Evolutionary conservation across 768 basidiomycete genomes (phyloP), one percentile per base, ranked within the genome.

Genomic region (Omphalotus guepiniiformis): DNA sequence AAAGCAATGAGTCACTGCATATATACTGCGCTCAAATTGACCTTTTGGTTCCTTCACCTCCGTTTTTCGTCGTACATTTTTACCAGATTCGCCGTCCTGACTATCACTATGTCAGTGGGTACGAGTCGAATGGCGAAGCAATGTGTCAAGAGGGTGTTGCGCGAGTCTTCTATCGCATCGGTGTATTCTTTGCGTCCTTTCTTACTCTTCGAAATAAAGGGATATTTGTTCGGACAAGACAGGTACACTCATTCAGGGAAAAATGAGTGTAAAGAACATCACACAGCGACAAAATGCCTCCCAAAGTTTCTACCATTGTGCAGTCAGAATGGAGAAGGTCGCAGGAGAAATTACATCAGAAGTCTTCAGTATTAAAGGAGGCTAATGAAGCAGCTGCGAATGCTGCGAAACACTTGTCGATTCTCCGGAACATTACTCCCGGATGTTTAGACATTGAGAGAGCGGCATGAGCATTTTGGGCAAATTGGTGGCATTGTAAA

Each of bases 21-120:
- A 98, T 18, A 92, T 74, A 55, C 88, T 92, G 49, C 94, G 69
- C 57, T 89, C 83, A 53, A 90, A 88, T 53, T 83, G 83, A 37
- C 79, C 84, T 58, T 83, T 85, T 11, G 86, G 88, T 56, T 83
- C 79, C 61, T 87, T 76, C 9, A 91, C 73, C 56, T 88, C 83
- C n/a, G 80, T 83, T 39, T 64, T 73, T 36, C 94, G 73, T 42
- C 91, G 77, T 2, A 95, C 80, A 42, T 88, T 86, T 53, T 76
- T 76, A 25, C 81, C 82, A 6, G 75, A 73, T 43, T 80, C 83
- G 57, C 88, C 85, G 5, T 95, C 75, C 60, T 90, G n/a, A n/a
- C n/a, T n/a, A n/a, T n/a, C n/a, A n/a, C n/a, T n/a, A n/a, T n/a
- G n/a, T n/a, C n/a, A n/a, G n/a, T n/a, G n/a, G n/a, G n/a, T n/a